These are phyloP conservation scores for Coemansia pectinata DNA, from an alignment of 192 early-diverging fungal species.

Conservation along the genomic window DNA sequence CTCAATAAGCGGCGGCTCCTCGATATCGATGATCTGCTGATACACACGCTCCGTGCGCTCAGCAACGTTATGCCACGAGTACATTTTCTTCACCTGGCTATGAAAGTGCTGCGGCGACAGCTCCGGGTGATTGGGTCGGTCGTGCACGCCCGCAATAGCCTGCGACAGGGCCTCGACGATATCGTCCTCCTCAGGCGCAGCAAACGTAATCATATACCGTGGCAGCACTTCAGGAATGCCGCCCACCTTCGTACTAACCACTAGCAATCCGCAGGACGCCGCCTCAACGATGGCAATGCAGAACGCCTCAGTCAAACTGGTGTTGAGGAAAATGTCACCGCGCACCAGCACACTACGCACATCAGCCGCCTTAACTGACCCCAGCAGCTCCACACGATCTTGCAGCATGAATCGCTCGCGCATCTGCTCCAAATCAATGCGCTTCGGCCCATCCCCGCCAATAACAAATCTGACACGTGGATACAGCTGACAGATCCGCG, in stretches of 20 bases:
- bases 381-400: constrained; percentile 88
- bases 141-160: constrained; percentile 69
- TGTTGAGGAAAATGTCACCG: constrained; percentile 96
- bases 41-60: constrained; percentile 89
- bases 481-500: constrained; percentile 78
- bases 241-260: constrained; percentile 95
- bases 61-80: constrained; percentile 96
- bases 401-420: constrained; percentile 89
- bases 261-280: constrained; percentile 88
- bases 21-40: constrained; percentile 64
- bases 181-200: constrained; percentile 81
- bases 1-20: constrained; percentile 73
- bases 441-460: constrained; percentile 95
- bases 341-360: constrained; percentile 86
- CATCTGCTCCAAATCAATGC: constrained; percentile 98
- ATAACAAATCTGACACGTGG: constrained; percentile 89
- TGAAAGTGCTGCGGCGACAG: constrained; percentile 73
- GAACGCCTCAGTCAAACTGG: constrained; percentile 97
- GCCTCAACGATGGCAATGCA: constrained; percentile 99
- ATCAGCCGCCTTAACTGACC: constrained; percentile 77
- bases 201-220: constrained; percentile 88
- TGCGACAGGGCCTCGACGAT: constrained; percentile 68
- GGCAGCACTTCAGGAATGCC: constrained; percentile 97
- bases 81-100: constrained; percentile 86
- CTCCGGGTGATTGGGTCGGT: constrained; percentile 55